A percentile compares a stretch with the other conserved stretches of the same genome.
phyloP scores from a whole-genome alignment of 106 monocot genomes.

The Platanthera zijinensis region DNA sequence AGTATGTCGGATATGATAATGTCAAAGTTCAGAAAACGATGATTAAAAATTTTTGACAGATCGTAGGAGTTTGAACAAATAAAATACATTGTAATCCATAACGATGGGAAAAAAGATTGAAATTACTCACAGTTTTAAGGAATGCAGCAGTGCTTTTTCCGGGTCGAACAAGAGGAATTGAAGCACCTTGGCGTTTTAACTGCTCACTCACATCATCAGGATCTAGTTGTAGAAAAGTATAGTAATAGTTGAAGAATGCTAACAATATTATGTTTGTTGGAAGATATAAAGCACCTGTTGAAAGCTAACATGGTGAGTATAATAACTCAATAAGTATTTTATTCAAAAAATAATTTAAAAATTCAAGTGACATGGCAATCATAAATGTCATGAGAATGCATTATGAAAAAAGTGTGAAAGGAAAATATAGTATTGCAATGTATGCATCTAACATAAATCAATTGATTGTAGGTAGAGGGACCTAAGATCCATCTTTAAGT shows the following conservation, averaged over 20 bases:
- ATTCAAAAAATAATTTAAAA: not conserved
- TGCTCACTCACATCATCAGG: slow-evolving; percentile 99
- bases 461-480: no score
- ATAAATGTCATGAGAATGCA: not conserved
- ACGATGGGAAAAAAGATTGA: not conserved
- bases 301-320: not conserved
- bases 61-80: not conserved
- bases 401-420: not conserved
- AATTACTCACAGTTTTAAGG: slow-evolving; percentile 75
- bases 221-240: slow-evolving; percentile 98
- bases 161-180: slow-evolving; percentile 91
- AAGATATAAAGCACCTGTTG: slow-evolving; percentile 77
- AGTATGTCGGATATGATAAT: not conserved
- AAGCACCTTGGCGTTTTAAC: slow-evolving; percentile 97
- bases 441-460: no score
- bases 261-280: slow-evolving; percentile 91
- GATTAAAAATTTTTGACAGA: not conserved
- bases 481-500: no score
- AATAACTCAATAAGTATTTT: not conserved
- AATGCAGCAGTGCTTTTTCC: slow-evolving; percentile 93
- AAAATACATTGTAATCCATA: not conserved
- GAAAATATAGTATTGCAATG: not conserved
- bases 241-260: slow-evolving; percentile 98
- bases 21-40: not conserved
- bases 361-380: not conserved